Evolutionary conservation across 192 early-diverging fungal genomes (phyloP).

Genomic region (Spinellus fusiger): DNA sequence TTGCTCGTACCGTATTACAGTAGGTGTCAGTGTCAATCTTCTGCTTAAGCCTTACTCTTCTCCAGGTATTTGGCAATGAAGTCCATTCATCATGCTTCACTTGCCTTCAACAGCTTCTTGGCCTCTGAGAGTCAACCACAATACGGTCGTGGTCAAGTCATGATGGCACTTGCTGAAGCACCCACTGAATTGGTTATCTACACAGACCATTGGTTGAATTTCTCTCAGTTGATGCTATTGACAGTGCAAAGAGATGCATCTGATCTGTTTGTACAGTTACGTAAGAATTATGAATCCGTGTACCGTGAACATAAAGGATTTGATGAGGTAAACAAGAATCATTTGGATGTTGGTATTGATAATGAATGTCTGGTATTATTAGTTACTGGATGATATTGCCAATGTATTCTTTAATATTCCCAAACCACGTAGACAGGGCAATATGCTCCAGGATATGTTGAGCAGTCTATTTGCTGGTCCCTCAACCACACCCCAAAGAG

Average conservation of each 20-base stretch:
- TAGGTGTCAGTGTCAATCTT: slow-evolving; percentile 46
- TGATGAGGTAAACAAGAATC: slow-evolving; percentile 24
- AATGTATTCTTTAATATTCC: slow-evolving; percentile 41
- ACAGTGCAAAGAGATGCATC: slow-evolving; percentile 56
- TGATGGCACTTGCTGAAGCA: slow-evolving; percentile 33
- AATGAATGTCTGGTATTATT: neutral
- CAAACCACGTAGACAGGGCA: slow-evolving; percentile 39
- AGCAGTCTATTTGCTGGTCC: slow-evolving; percentile 42
- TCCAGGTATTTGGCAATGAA: slow-evolving; percentile 41
- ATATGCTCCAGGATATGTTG: slow-evolving; percentile 47
- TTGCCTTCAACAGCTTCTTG: slow-evolving; percentile 35
- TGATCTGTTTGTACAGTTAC: slow-evolving; percentile 34
- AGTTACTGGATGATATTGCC: slow-evolving; percentile 44
- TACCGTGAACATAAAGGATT: slow-evolving; percentile 25
- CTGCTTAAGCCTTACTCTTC: too few species aligned
- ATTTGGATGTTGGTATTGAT: neutral
- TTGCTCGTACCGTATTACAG: slow-evolving; percentile 75
- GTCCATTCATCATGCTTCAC: slow-evolving; percentile 38
- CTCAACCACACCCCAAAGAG: slow-evolving; percentile 22
- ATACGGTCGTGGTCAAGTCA: slow-evolving; percentile 23
- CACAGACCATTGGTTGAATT: slow-evolving; percentile 50
- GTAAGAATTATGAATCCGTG: slow-evolving; percentile 22
- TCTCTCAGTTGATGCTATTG: slow-evolving; percentile 59
- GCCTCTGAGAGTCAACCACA: slow-evolving; percentile 14
- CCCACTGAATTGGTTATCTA: slow-evolving; percentile 39